Evolutionary conservation across 495 filamentous ascomycete species (phyloP).

Genomic region (Clavariopsis aquatica): DNA sequence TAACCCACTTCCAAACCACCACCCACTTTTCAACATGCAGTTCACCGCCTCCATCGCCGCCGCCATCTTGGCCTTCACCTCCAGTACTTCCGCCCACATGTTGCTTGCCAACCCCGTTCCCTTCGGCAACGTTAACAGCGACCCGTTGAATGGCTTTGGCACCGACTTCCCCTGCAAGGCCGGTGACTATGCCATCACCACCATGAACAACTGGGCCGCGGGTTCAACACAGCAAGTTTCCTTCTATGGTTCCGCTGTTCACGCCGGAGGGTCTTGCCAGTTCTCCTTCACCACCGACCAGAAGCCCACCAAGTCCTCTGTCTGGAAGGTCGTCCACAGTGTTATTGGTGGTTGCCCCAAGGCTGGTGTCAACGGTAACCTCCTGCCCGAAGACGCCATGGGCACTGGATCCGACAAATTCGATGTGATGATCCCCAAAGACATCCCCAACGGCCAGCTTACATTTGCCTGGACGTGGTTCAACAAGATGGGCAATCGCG

Average conservation of each 20-base stretch:
- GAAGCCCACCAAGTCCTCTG: conserved; percentile 55
- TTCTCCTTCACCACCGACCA: conserved; percentile 76
- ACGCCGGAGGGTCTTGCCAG: conserved; percentile 88
- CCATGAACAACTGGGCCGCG: conserved; percentile 54
- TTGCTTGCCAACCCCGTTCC: conserved; percentile 67
- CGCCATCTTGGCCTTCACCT: conserved; percentile 47
- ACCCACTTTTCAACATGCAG: conserved; percentile 38
- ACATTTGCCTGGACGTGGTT: conserved; percentile 87
- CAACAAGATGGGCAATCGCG: conserved; percentile 84
- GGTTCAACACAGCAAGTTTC: conserved; percentile 56
- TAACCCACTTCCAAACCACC: conserved; percentile 1
- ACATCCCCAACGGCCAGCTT: conserved; percentile 61
- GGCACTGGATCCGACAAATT: conserved; percentile 45
- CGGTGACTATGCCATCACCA: conserved; percentile 48
- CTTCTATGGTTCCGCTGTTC: conserved; percentile 66
- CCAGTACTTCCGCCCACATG: conserved; percentile 66
- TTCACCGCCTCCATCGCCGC: conserved; percentile 41
- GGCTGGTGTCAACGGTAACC: conserved; percentile 47
- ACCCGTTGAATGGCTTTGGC: conserved; percentile 61
- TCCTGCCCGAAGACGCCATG: conserved; percentile 25
- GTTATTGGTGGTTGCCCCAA: conserved; percentile 79
- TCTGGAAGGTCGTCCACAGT: conserved; percentile 79
- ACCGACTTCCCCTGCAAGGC: conserved; percentile 79
- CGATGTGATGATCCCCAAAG: conserved; percentile 59
- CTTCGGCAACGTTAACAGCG: conserved; percentile 52